Percentiles rank a stretch among this genome's conserved stretches.
phyloP scores from a whole-genome alignment of 331 rosid genomes.

The Pyracantha coccinea region DNA sequence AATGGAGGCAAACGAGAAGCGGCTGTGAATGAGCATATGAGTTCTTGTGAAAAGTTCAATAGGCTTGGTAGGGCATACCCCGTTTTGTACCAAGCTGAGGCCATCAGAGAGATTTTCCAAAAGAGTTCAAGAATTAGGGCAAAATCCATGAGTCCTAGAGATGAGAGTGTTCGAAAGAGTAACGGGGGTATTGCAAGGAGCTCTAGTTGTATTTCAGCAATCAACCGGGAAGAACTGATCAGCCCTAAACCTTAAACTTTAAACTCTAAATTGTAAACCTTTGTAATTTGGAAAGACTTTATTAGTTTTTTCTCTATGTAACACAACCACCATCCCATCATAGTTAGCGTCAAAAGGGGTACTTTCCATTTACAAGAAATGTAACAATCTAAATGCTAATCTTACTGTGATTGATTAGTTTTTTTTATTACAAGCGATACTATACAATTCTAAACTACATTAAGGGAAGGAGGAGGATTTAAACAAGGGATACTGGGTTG shows the following conservation, averaged over 20 bases:
- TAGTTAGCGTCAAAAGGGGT: too few species aligned
- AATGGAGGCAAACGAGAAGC: constrained; percentile 35
- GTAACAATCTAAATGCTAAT: too few species aligned
- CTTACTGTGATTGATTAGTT: too few species aligned
- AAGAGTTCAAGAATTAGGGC: constrained; percentile 20
- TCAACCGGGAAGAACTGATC: constrained; percentile 9
- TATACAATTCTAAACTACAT: too few species aligned
- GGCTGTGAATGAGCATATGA: constrained; percentile 43
- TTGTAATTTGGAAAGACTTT: not conserved
- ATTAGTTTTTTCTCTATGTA: not conserved
- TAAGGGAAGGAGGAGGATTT: too few species aligned
- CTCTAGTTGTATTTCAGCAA: constrained; percentile 40
- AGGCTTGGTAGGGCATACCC: constrained; percentile 36
- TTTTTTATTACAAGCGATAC: too few species aligned
- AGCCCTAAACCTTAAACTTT: not conserved
- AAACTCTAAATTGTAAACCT: not conserved
- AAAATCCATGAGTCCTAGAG: constrained; percentile 18
- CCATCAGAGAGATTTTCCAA: constrained; percentile 43
- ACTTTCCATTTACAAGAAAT: too few species aligned
- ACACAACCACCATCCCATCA: too few species aligned
- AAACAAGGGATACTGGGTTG: too few species aligned
- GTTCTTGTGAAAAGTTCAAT: constrained; percentile 44
- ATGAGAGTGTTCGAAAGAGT: not conserved
- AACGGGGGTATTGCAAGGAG: constrained; percentile 23
- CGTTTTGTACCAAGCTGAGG: constrained; percentile 41